Evolutionary conservation across 768 basidiomycete species (phyloP).

Genomic region (Russula brevipes): DNA sequence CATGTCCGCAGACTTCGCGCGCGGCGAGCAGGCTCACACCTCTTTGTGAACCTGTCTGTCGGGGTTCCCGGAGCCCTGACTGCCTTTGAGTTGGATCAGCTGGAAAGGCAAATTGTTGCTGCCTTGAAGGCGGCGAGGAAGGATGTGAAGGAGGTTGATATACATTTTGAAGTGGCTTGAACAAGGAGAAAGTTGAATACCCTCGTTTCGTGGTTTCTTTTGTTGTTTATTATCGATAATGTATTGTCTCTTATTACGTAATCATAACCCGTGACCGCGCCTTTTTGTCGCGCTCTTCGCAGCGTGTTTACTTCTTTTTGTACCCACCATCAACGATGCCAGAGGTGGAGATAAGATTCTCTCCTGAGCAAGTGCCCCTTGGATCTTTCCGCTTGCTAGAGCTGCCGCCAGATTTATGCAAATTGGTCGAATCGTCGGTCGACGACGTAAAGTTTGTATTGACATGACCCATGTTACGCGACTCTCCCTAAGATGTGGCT

Average conservation of each 20-base stretch:
- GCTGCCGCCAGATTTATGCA: conserved; percentile 63
- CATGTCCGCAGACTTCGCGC: conserved; percentile 58
- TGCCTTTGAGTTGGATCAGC: conserved; percentile 48
- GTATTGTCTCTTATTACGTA: background rate
- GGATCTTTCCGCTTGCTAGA: conserved; percentile 67
- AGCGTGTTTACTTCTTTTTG: background rate
- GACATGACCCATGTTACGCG: conserved; percentile 1
- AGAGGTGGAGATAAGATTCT: conserved; percentile 49
- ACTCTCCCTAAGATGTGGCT: conserved; percentile 18
- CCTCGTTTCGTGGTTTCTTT: background rate
- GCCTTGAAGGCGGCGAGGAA: conserved; percentile 52
- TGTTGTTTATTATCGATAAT: background rate
- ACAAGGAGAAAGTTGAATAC: background rate
- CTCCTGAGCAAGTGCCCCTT: conserved; percentile 42
- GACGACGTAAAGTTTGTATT: conserved; percentile 10
- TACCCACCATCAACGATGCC: conserved; percentile 34
- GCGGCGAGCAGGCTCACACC: conserved; percentile 70
- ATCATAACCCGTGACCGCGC: conserved; percentile 11
- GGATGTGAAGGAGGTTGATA: conserved; percentile 63
- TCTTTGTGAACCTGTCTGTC: conserved; percentile 79
- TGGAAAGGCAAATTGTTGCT: conserved; percentile 58
- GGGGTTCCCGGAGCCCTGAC: conserved; percentile 57
- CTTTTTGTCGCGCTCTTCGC: background rate
- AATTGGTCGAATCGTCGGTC: conserved; percentile 50
- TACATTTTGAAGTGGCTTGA: conserved; percentile 10